Conservation (phyloP, 129 eudicot genomes). For the Escallonia rubra region DNA sequence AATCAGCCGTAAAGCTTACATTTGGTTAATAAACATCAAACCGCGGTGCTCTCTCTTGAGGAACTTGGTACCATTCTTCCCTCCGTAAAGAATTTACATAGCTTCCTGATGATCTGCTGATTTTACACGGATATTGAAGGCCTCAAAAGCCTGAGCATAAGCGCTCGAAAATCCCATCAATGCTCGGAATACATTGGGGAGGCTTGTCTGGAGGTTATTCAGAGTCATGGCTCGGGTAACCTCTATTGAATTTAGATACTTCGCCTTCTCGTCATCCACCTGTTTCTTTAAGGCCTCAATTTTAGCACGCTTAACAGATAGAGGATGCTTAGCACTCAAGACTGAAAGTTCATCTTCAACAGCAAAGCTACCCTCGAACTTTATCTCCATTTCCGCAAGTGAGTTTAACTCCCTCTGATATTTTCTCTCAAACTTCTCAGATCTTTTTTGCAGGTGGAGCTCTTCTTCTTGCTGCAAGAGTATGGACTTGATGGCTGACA, state of each 20-base stretch:
- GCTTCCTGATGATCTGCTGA: constrained; percentile 4
- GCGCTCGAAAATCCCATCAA: constrained; percentile 43
- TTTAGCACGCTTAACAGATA: constrained; percentile 44
- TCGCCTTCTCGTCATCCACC: constrained; percentile 40
- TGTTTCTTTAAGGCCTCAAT: constrained; percentile 31
- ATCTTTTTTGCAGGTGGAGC: constrained; percentile 31
- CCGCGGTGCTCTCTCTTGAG: background rate
- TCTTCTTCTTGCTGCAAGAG: constrained; percentile 56
- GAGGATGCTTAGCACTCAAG: constrained; percentile 36
- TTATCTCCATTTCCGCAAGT: constrained; percentile 49
- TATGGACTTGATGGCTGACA: constrained; percentile 42
- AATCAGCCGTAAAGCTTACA: constrained; percentile 3
- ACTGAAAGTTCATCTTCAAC: constrained; percentile 20
- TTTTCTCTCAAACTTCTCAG: constrained; percentile 42
- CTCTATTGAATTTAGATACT: constrained; percentile 33
- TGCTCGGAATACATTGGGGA: constrained; percentile 52
- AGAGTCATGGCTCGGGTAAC: constrained; percentile 43
- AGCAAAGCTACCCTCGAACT: constrained; percentile 17
- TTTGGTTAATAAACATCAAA: constrained; percentile 1
- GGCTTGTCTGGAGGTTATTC: constrained; percentile 41
- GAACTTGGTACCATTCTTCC: background rate
- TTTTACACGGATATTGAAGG: constrained; percentile 9
- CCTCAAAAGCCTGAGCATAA: constrained; percentile 30
- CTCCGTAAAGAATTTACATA: background rate
- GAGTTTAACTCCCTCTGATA: constrained; percentile 32